A percentile compares a stretch with the other conserved stretches of the same genome.
These are phyloP conservation scores for Spiraea crenata DNA, from an alignment of 331 rosid genomes.

Conservation along the genomic window DNA sequence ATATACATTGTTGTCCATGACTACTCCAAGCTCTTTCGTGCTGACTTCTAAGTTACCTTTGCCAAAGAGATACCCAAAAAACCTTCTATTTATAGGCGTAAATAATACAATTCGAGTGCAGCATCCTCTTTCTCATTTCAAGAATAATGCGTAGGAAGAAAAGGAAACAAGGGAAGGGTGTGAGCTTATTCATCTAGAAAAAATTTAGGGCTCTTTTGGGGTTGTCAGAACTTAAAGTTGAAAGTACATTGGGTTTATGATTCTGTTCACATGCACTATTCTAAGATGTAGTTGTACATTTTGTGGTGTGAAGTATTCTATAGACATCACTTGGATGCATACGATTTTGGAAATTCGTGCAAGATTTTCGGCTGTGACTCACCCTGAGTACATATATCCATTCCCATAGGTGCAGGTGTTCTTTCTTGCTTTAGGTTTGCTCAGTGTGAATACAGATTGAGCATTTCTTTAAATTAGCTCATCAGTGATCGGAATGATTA, in stretches of 20 bases:
- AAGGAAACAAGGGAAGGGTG: too few relatives aligned
- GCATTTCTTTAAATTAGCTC: conserved; percentile 8
- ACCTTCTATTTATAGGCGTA: too few relatives aligned
- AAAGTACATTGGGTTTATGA: conserved; percentile 21
- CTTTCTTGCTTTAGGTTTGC: conserved; percentile 10
- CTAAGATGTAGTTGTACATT: conserved; percentile 14
- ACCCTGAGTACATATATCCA: conserved; percentile 6
- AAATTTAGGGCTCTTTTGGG: conserved; percentile 20
- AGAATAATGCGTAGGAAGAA: too few relatives aligned
- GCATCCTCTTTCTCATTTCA: too few relatives aligned
- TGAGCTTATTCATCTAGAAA: conserved; percentile 21
- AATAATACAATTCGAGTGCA: too few relatives aligned
- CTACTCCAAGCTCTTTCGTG: too few relatives aligned
- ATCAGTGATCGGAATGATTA: conserved; percentile 11
- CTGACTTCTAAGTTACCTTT: too few relatives aligned
- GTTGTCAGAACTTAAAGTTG: conserved; percentile 22
- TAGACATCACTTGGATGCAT: background rate
- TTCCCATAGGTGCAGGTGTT: background rate
- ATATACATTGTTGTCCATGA: background rate
- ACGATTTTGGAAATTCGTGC: background rate
- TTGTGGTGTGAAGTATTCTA: background rate
- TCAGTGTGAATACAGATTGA: conserved; percentile 14
- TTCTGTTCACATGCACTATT: conserved; percentile 21
- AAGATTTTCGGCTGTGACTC: conserved; percentile 9
- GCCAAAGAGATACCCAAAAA: too few relatives aligned